A percentile compares a stretch with the other conserved stretches of the same genome.
Conservation (phyloP, 148 eudicot genomes). For the Rhododendron ferrugineum region DNA sequence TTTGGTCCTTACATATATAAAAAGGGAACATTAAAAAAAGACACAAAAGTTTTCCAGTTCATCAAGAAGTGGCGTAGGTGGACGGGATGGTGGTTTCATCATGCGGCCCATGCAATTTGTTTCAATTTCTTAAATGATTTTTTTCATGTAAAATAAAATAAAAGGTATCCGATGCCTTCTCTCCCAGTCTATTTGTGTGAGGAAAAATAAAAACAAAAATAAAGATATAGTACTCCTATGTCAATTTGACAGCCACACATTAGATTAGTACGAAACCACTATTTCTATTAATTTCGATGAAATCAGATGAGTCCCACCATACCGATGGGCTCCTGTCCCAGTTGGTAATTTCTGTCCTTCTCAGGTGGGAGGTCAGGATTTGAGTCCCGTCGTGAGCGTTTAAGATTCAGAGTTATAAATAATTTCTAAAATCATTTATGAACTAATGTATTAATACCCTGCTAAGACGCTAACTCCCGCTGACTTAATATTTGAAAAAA, state of each 20-base stretch:
- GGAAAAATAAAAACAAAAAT: background rate
- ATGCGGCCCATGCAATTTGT: background rate
- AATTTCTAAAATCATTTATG: no score
- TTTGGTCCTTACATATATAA: no score
- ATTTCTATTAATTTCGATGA: background rate
- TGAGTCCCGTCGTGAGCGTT: no score
- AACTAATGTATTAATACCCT: no score
- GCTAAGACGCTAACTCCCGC: no score
- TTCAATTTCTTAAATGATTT: background rate
- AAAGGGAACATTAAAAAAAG: background rate
- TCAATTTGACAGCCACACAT: background rate
- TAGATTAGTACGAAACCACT: background rate
- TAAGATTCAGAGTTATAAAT: rapidly evolving
- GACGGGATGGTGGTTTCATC: background rate
- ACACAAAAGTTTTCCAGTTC: background rate
- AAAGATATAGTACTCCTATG: background rate
- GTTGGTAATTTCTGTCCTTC: no score
- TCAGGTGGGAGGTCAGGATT: rapidly evolving
- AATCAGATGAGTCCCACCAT: background rate
- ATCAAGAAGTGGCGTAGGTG: background rate
- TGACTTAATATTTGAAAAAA: no score
- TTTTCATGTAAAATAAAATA: background rate
- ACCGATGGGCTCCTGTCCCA: no score
- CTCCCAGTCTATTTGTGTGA: background rate
- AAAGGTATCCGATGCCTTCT: background rate